These are phyloP conservation scores for Lentinula edodes DNA, from an alignment of 768 basidiomycete species.

Conservation along the genomic window DNA sequence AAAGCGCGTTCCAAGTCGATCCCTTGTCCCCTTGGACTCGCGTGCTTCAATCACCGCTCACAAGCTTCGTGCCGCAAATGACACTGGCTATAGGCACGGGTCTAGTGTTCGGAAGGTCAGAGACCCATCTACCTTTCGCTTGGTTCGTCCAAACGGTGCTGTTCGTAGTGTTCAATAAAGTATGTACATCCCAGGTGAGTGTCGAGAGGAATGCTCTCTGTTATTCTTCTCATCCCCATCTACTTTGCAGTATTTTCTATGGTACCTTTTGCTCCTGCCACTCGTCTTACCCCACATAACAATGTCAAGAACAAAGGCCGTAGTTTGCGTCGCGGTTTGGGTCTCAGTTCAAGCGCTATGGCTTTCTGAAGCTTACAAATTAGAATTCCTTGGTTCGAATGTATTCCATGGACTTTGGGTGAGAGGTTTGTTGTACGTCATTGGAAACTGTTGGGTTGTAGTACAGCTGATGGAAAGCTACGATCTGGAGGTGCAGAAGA, in stretches of 20 bases:
- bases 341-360: conserved; percentile 76
- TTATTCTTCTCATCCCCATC: not conserved
- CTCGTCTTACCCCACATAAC: conserved; percentile 66
- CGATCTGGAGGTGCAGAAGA: not conserved
- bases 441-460: conserved; percentile 78
- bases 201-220: conserved; percentile 9
- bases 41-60: conserved; percentile 64
- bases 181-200: conserved; percentile 90
- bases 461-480: conserved; percentile 55
- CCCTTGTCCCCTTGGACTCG: not conserved
- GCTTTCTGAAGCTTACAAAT: conserved; percentile 84
- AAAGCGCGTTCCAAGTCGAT: conserved; percentile 5
- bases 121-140: conserved; percentile 63
- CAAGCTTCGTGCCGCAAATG: conserved; percentile 84
- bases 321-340: conserved; percentile 57
- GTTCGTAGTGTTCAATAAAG: conserved; percentile 97
- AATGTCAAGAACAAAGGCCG: conserved; percentile 38
- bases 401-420: conserved; percentile 78
- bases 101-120: conserved; percentile 56
- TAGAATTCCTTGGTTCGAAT: conserved; percentile 80
- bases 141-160: conserved; percentile 90
- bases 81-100: conserved; percentile 65
- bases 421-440: conserved; percentile 67
- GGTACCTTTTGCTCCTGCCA: conserved; percentile 90
- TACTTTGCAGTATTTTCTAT: conserved; percentile 82